Base-by-base conservation (phyloP, 1,284 basidiomycete genomes). In the Ceratobasidium sp. region DNA sequence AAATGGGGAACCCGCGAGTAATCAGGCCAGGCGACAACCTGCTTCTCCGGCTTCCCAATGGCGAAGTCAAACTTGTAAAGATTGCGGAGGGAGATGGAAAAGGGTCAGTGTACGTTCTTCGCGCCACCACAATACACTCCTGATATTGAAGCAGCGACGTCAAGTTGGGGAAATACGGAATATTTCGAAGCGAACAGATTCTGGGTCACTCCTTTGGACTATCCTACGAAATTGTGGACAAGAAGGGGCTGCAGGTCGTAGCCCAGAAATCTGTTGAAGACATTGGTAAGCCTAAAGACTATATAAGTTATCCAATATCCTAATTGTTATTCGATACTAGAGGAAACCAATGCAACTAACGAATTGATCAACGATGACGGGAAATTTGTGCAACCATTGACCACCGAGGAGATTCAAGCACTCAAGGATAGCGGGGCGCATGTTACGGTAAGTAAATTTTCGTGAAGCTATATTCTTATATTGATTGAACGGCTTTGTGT, bases 261-360 rank as follows among this genome's bases (percentile, higher is more conserved):
- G 86, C 88, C 71, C 87, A 91, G 46, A 86, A 84, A 63, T 85
- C 86, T 21, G 81, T 93, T 77, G 86, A 90, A 78, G 92, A 94
- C 82, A 84, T 94, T 77, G 92, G 92, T 91, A 81, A 74, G 85
- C 76, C 67, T 70, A 11, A 59, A 38, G 0, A 35, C 18, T 57
- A 18, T 5, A 32, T 6, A 18, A 55, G 54, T 11, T 23, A 26
- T 26, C 55, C n/a, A n/a, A 18, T 54, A 32, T 41, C 14, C 38
- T 54, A 41, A 18, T 67, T 32, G 35, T 57, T 43, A 73, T 70
- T 76, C 52, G 78, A 63, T 74, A 75, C 18, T 76, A 95, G 94
- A 93, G 88, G 93, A 95, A 78, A 95, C 93, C 5, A 91, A 93
- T 73, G 94, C 94, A 0, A 96, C 81, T 4, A 96, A 96, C 78